These are phyloP conservation scores for Tuber microsphaerosporum DNA, from an alignment of 495 filamentous ascomycete genomes.

Conservation along the genomic window DNA sequence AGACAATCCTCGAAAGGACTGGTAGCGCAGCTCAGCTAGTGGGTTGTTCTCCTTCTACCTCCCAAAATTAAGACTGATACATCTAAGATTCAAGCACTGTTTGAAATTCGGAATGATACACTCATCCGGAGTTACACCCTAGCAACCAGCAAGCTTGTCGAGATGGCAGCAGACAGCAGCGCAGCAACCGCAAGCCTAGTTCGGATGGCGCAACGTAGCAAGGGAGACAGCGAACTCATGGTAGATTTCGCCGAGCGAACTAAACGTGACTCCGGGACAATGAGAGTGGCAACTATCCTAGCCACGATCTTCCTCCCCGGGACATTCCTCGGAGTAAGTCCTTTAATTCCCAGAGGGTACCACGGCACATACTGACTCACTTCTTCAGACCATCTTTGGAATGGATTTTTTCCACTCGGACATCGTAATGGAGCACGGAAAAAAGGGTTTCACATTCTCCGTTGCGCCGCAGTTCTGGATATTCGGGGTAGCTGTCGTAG, in stretches of 20 bases:
- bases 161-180: not conserved
- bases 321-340: conserved; percentile 21
- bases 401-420: conserved; percentile 13
- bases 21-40: conserved; percentile 10
- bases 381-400: conserved; percentile 7
- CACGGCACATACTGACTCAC: not conserved
- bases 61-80: not conserved
- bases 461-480: conserved; percentile 6
- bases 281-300: conserved; percentile 19
- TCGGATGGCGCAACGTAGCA: not conserved
- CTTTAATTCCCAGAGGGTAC: not conserved
- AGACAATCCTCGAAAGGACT: conserved; percentile 4
- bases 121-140: conserved; percentile 8
- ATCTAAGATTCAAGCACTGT: conserved; percentile 10
- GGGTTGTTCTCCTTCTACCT: not conserved
- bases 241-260: conserved; percentile 11
- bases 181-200: not conserved
- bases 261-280: conserved; percentile 14
- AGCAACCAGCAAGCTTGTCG: conserved; percentile 7
- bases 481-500: not conserved
- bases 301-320: conserved; percentile 20
- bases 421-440: not conserved
- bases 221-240: conserved; percentile 1
- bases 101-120: conserved; percentile 18
- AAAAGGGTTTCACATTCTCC: not conserved